These are phyloP conservation scores for Microbotryum violaceum DNA, from an alignment of 1,284 basidiomycete species.

Conservation along the genomic window DNA sequence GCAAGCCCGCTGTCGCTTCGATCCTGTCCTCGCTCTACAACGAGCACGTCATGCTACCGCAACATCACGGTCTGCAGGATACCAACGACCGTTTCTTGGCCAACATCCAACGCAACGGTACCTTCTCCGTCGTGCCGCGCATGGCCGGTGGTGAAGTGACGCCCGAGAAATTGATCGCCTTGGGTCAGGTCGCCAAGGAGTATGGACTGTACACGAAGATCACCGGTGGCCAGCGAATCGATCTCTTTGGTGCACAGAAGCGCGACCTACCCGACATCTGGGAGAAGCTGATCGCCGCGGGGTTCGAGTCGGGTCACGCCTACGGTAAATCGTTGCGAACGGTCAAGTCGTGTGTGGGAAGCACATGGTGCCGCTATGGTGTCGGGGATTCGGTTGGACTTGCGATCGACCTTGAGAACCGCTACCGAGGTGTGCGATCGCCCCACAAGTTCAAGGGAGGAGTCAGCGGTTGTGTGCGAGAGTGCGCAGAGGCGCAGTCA, in stretches of 20 bases:
- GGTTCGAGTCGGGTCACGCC: slow-evolving; percentile 65
- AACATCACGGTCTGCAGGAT: slow-evolving; percentile 57
- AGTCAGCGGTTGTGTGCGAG: slow-evolving; percentile 65
- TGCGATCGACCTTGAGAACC: slow-evolving; percentile 62
- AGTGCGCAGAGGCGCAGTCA: slow-evolving; percentile 66
- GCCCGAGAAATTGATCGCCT: slow-evolving; percentile 58
- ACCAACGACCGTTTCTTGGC: slow-evolving; percentile 57
- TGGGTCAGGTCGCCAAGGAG: slow-evolving; percentile 63
- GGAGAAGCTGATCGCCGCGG: slow-evolving; percentile 56
- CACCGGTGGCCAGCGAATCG: slow-evolving; percentile 55
- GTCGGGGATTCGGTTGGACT: slow-evolving; percentile 67
- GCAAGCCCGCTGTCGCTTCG: slow-evolving; percentile 61
- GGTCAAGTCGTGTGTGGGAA: slow-evolving; percentile 55
- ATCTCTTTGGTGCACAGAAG: slow-evolving; percentile 66
- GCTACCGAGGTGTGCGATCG: slow-evolving; percentile 59
- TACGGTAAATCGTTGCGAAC: slow-evolving; percentile 58
- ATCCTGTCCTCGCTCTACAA: slow-evolving; percentile 64
- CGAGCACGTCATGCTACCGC: slow-evolving; percentile 58
- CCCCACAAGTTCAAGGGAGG: slow-evolving; percentile 72
- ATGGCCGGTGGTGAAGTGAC: slow-evolving; percentile 61
- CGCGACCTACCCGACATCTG: slow-evolving; percentile 69
- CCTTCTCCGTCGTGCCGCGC: slow-evolving; percentile 65
- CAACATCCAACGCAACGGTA: slow-evolving; percentile 67
- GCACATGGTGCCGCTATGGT: slow-evolving; percentile 65
- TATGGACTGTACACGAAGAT: slow-evolving; percentile 66